phyloP scores from a whole-genome alignment of 1,139 yeast species.

The Pneumocystis sp. region DNA sequence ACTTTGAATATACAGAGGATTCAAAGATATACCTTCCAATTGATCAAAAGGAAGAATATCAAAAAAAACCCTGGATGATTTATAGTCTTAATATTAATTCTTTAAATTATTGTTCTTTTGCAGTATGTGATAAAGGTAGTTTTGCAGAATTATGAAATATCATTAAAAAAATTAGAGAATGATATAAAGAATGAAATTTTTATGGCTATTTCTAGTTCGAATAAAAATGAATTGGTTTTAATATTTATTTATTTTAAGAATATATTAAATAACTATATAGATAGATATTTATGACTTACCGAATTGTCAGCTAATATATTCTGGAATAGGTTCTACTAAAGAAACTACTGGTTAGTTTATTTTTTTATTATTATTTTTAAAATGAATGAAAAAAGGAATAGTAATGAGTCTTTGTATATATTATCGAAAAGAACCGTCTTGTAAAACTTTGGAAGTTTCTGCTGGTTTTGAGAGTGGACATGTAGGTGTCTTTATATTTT shows the following conservation, averaged over 20 bases:
- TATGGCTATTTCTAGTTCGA: background rate
- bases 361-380: background rate
- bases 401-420: background rate
- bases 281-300: background rate
- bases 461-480: slow-evolving; percentile 1
- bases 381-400: background rate
- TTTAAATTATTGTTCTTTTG: background rate
- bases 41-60: background rate
- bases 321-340: background rate
- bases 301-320: background rate
- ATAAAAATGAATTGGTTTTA: background rate
- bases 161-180: background rate
- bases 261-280: background rate
- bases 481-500: background rate
- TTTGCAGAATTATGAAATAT: background rate
- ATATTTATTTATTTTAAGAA: background rate
- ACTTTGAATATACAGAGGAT: background rate
- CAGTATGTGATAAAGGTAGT: background rate
- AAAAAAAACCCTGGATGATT: slow-evolving; percentile 1
- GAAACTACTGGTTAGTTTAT: background rate
- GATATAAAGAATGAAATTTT: background rate
- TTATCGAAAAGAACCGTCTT: background rate
- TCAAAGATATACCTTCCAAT: background rate
- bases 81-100: background rate
- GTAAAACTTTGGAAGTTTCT: background rate